Percentiles rank a stretch among this genome's conserved stretches.
Evolutionary conservation across 129 eudicot species (phyloP).

Genomic region (Flaveria linearis): DNA sequence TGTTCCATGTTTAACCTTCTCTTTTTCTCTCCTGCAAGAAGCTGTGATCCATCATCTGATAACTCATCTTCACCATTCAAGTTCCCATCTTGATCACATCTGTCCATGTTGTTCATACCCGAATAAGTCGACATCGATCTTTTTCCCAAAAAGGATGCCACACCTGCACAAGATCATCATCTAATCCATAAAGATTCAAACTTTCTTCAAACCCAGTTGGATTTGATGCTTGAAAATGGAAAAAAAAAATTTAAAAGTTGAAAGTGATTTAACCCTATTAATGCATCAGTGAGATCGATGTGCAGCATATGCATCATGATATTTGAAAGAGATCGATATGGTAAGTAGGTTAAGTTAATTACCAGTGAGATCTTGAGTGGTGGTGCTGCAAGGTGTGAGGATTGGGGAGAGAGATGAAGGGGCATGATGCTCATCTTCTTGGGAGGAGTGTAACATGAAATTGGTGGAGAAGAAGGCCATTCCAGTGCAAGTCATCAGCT

Average conservation of each 20-base stretch:
- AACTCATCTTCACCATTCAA: conserved; percentile 64
- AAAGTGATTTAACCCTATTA: conserved; percentile 9
- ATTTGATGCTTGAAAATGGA: neutral
- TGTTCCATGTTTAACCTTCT: conserved; percentile 93
- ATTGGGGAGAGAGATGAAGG: conserved; percentile 61
- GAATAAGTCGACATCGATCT: conserved; percentile 84
- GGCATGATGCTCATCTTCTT: conserved; percentile 55
- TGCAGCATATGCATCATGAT: conserved; percentile 1
- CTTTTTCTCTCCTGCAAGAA: conserved; percentile 67
- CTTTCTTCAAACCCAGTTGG: neutral
- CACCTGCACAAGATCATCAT: conserved; percentile 43
- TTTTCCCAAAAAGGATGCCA: conserved; percentile 62
- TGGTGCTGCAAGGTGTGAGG: conserved; percentile 52
- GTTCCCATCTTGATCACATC: conserved; percentile 46
- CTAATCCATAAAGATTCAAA: neutral
- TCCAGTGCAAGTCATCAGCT: conserved; percentile 56
- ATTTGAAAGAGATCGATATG: neutral
- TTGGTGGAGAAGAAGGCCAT: conserved; percentile 90
- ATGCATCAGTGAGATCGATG: conserved; percentile 21
- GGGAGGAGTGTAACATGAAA: conserved; percentile 76
- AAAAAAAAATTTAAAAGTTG: neutral
- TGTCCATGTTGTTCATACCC: conserved; percentile 52
- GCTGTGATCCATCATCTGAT: conserved; percentile 80
- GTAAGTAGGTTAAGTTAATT: conserved; percentile 13
- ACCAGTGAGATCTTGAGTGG: conserved; percentile 86